Percentiles rank a stretch among this genome's conserved stretches.
These are phyloP conservation scores for Abrus precatorius DNA, from an alignment of 306 rosid genomes.

Conservation along the genomic window DNA sequence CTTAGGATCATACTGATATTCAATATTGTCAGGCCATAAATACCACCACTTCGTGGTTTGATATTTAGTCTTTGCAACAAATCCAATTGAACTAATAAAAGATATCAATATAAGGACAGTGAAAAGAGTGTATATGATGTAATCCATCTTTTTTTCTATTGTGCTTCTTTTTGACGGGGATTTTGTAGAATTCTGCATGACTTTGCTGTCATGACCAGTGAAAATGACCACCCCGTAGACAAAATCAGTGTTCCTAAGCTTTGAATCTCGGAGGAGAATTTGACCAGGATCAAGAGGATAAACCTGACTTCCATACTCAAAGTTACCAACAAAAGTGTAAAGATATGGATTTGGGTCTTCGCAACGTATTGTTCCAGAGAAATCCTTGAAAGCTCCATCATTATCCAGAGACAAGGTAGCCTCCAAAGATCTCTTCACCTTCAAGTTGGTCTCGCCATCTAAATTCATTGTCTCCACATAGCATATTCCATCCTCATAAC, in stretches of 20 bases:
- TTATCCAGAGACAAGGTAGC: conserved; percentile 73
- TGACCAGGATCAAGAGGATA: conserved; percentile 89
- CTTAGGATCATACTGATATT: conserved; percentile 63
- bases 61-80: conserved; percentile 75
- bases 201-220: conserved; percentile 98
- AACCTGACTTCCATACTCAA: conserved; percentile 75
- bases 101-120: conserved; percentile 82
- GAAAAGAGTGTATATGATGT: conserved; percentile 87
- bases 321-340: conserved; percentile 88
- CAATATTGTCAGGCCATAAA: conserved; percentile 61
- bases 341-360: conserved; percentile 98
- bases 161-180: conserved; percentile 97
- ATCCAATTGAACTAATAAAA: conserved; percentile 82
- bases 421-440: conserved; percentile 94
- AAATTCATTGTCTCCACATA: conserved; percentile 99
- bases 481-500: conserved; percentile 97
- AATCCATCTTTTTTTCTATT: conserved; percentile 90
- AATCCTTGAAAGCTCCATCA: conserved; percentile 81
- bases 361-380: conserved; percentile 71
- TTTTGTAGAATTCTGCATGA: conserved; percentile 95
- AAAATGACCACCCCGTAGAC: conserved; percentile 93
- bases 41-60: conserved; percentile 77
- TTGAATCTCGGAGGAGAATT: conserved; percentile 95
- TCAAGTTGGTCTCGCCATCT: conserved; percentile 98
- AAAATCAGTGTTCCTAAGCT: conserved; percentile 90